phyloP scores from a whole-genome alignment of 352 stramenopile species.

The Globisporangium splendens region DNA sequence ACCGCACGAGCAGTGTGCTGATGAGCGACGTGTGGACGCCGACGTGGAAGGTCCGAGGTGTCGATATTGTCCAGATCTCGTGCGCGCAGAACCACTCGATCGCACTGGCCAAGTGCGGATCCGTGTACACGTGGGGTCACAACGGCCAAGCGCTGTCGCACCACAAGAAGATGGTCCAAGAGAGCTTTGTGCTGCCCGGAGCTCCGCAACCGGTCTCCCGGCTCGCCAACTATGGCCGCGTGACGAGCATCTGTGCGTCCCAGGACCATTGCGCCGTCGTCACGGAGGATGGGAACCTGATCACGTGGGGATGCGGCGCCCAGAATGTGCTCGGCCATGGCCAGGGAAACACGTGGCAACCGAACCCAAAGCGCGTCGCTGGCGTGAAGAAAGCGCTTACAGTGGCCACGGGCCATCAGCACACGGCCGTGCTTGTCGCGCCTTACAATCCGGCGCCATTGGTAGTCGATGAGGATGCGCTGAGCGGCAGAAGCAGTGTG shows the following conservation, averaged over 20 bases:
- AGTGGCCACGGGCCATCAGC: conserved; percentile 68
- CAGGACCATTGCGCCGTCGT: conserved; percentile 80
- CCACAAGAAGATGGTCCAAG: conserved; percentile 12
- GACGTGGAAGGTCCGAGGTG: conserved; percentile 40
- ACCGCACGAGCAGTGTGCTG: conserved; percentile 23
- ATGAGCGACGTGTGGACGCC: conserved; percentile 62
- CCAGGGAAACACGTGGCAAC: conserved; percentile 70
- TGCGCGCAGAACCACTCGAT: conserved; percentile 82
- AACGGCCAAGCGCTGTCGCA: conserved; percentile 66
- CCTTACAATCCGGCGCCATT: conserved; percentile 23
- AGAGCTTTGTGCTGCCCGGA: conserved; percentile 25
- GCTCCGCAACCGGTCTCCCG: conserved; percentile 40
- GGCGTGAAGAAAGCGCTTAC: conserved; percentile 70
- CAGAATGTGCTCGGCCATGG: conserved; percentile 74
- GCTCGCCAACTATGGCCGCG: conserved; percentile 37
- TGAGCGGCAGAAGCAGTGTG: too few relatives aligned
- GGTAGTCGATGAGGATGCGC: not conserved
- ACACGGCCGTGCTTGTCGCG: conserved; percentile 66
- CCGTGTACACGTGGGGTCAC: conserved; percentile 76
- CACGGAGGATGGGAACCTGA: conserved; percentile 51
- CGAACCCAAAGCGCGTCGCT: conserved; percentile 67
- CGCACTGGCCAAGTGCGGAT: conserved; percentile 51
- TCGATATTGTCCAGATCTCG: conserved; percentile 66
- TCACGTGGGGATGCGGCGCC: conserved; percentile 71
- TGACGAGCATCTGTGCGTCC: conserved; percentile 61